phyloP scores from a whole-genome alignment of 345 rosid species.

The Eucalyptus viminalis region DNA sequence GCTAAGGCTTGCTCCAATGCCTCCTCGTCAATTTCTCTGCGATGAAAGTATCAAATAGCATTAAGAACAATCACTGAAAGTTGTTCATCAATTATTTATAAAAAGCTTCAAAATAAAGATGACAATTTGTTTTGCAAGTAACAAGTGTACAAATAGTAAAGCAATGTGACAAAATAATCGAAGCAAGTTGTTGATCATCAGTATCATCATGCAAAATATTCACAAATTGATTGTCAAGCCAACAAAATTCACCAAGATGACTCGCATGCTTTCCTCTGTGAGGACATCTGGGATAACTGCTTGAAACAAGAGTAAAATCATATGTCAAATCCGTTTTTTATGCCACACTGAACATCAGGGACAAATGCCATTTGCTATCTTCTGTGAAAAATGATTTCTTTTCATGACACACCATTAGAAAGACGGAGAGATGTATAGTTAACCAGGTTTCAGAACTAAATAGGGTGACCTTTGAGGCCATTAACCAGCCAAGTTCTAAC shows the following conservation, averaged over 20 bases:
- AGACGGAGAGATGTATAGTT: background rate
- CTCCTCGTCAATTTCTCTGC: slow-evolving; percentile 86
- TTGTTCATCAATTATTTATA: background rate
- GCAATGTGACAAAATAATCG: background rate
- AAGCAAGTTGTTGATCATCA: background rate
- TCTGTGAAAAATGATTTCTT: background rate
- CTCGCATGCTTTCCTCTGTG: background rate
- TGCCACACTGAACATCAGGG: background rate
- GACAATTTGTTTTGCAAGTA: background rate
- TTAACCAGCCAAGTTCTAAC: background rate
- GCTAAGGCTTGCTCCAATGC: slow-evolving; percentile 87
- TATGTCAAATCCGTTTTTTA: background rate
- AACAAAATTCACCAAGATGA: background rate
- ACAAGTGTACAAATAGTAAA: background rate
- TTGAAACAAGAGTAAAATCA: background rate
- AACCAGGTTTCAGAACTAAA: background rate
- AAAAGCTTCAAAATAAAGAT: background rate
- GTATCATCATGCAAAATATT: background rate
- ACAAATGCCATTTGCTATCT: background rate
- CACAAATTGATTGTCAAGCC: background rate
- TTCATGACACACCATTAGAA: background rate
- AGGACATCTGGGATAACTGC: background rate
- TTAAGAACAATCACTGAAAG: background rate
- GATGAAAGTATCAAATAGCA: background rate
- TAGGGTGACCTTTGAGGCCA: background rate